phyloP scores from a whole-genome alignment of 352 stramenopile species.

The Lagenidium giganteum region DNA sequence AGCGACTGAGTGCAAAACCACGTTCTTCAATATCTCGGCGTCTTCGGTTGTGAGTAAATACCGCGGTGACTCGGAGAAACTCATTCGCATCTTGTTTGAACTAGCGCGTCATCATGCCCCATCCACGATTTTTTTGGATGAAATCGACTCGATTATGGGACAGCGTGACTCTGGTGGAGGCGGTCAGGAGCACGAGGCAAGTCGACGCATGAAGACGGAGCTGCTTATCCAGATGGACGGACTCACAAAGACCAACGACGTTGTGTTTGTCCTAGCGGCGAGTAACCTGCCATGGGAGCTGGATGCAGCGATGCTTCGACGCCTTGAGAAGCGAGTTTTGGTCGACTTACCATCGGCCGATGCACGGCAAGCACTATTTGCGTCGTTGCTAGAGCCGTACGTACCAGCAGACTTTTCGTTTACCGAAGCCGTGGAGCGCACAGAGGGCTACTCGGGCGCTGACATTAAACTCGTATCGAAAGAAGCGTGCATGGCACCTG shows the following conservation, averaged over 20 bases:
- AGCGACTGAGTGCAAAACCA: constrained; percentile 81
- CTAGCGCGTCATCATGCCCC: constrained; percentile 74
- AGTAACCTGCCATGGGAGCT: constrained; percentile 84
- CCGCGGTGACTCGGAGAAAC: constrained; percentile 78
- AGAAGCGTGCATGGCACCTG: constrained; percentile 79
- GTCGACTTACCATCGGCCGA: constrained; percentile 67
- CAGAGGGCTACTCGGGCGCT: constrained; percentile 73
- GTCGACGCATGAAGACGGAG: constrained; percentile 84
- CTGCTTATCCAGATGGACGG: constrained; percentile 87
- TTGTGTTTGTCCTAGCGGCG: constrained; percentile 78
- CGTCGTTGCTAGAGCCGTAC: constrained; percentile 56
- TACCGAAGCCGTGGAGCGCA: constrained; percentile 37
- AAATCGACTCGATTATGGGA: constrained; percentile 89
- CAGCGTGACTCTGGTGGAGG: constrained; percentile 69
- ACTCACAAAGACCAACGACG: constrained; percentile 68
- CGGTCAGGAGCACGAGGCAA: constrained; percentile 81
- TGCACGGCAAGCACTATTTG: constrained; percentile 50
- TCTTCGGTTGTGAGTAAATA: constrained; percentile 88
- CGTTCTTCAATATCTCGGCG: constrained; percentile 87
- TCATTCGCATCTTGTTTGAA: constrained; percentile 85
- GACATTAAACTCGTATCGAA: constrained; percentile 86
- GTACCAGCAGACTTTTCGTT: constrained; percentile 44
- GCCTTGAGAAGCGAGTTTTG: constrained; percentile 80
- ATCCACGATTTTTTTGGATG: constrained; percentile 84
- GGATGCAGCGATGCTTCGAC: constrained; percentile 72